Evolutionary conservation across 2,329 filamentous ascomycete species (phyloP).

Genomic region (Rhynchosporium agropyri): DNA sequence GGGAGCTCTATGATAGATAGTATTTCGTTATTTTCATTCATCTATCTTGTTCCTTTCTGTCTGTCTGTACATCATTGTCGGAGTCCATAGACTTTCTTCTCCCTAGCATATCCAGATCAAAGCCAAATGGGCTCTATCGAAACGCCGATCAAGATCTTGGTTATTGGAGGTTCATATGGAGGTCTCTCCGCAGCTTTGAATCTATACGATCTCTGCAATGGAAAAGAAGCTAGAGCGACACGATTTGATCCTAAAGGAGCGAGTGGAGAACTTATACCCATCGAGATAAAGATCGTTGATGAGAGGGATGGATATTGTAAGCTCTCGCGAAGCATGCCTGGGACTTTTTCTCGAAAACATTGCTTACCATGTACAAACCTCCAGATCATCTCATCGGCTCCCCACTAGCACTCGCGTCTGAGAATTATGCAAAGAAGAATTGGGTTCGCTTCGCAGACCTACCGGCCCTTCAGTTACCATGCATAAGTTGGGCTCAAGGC

Average conservation of each 20-base stretch:
- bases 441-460: constrained; percentile 73
- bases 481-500: constrained; percentile 67
- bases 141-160: constrained; percentile 53
- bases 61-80: not conserved
- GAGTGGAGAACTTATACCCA: constrained; percentile 51
- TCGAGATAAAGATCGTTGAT: constrained; percentile 75
- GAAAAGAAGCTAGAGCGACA: constrained; percentile 43
- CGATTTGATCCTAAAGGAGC: constrained; percentile 39
- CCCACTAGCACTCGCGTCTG: constrained; percentile 69
- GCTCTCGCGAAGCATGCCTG: constrained; percentile 38
- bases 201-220: constrained; percentile 66
- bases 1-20: not conserved
- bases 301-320: constrained; percentile 83
- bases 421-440: constrained; percentile 63
- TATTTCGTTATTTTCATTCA: not conserved
- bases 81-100: not conserved
- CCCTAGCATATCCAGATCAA: not conserved
- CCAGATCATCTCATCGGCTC: constrained; percentile 76
- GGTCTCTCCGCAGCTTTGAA: constrained; percentile 69
- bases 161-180: constrained; percentile 73
- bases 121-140: constrained; percentile 19
- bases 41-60: not conserved
- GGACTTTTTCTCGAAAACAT: not conserved
- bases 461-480: constrained; percentile 63
- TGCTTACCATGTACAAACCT: not conserved